phyloP scores from a whole-genome alignment of 1,284 basidiomycete species.

The Sporisorium scitamineum region DNA sequence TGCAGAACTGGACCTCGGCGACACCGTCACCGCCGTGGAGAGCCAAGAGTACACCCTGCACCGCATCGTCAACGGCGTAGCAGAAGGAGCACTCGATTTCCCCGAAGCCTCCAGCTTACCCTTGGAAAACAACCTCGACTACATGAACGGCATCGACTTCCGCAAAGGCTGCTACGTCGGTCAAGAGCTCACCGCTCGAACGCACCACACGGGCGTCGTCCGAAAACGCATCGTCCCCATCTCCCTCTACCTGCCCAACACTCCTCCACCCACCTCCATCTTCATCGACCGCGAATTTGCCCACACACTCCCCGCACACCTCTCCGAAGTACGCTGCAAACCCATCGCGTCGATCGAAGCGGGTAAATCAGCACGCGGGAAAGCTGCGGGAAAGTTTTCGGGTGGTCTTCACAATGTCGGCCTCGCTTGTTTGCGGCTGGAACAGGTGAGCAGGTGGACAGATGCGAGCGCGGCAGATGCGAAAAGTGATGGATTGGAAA shows the following conservation, averaged over 20 bases:
- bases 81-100: conserved; percentile 86
- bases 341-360: neutral
- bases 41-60: conserved; percentile 77
- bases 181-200: conserved; percentile 95
- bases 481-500: conserved; percentile 28
- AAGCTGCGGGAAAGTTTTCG: conserved; percentile 63
- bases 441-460: conserved; percentile 55
- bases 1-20: neutral
- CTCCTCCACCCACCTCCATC: conserved; percentile 10
- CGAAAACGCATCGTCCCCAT: conserved; percentile 92
- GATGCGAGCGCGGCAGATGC: conserved; percentile 13
- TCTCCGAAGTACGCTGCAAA: conserved; percentile 48
- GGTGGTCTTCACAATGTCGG: conserved; percentile 60
- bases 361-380: conserved; percentile 32
- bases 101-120: conserved; percentile 83
- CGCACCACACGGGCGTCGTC: conserved; percentile 92
- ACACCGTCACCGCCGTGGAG: neutral
- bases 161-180: conserved; percentile 98
- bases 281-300: conserved; percentile 10
- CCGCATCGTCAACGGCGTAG: conserved; percentile 84
- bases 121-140: conserved; percentile 91
- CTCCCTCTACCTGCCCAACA: conserved; percentile 29
- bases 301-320: conserved; percentile 10
- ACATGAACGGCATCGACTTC: conserved; percentile 96
- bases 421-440: conserved; percentile 56